Evolutionary conservation across 2,329 filamentous ascomycete genomes (phyloP), one percentile per base, ranked within the genome.

Genomic region (Cercospora canescens): DNA sequence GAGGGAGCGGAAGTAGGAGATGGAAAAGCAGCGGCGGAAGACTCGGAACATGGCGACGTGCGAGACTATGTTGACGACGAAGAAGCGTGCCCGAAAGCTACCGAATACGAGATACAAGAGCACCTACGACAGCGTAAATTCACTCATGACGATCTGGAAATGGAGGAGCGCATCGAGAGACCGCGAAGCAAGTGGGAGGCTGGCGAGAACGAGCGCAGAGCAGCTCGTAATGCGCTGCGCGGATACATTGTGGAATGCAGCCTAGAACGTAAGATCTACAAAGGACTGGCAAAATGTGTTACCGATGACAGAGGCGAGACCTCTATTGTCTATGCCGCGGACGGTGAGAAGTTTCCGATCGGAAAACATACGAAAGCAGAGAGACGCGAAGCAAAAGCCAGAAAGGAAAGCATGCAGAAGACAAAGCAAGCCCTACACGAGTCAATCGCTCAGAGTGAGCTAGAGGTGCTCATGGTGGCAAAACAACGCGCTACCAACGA

Each of bases 201-300:
- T 6, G 57, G 26, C 24, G 61, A 64, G 26, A 45, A 67, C n/a
- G 14, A 52, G 28, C 48, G 56, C 12, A 63, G 37, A 34, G 18
- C 18, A 14, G 65, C 65, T 24, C 61, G 59, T 14, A 67, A 67
- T 56, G 28, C 45, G 11, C 41, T 67, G 39, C 61, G 65, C 37
- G 57, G 45, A 9, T 52, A 64, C 21, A 57, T 67, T 18, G 54
- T 60, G 3, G 35, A 58, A 39, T 64, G 61, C 45, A 41, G 63
- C 21, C 56, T 61, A 11, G 65, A 64, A 16, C 32, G 52, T 28
- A n/a, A 57, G 48, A 41, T 67, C 28, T 62, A 64, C 58, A 45
- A 45, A 21, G 61, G 65, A 28, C 58, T 56, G 28, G 65, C 65
- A 21, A 64, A 67, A 26, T 67, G 55, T 59, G 59, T 58, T 12